phyloP scores from a whole-genome alignment of 495 filamentous ascomycete genomes.

The Neurospora pannonica region DNA sequence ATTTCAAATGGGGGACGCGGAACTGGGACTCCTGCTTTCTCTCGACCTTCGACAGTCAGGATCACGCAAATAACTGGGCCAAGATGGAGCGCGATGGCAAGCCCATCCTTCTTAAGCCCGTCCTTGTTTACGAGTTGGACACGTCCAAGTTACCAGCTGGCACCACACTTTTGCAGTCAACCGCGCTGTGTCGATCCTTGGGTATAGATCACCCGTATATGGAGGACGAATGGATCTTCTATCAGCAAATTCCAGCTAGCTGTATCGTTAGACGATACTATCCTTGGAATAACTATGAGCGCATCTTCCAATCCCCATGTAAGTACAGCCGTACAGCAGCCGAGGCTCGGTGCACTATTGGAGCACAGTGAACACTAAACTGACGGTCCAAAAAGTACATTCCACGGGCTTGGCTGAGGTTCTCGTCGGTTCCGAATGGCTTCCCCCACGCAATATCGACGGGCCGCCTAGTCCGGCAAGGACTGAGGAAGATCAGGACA shows the following conservation, averaged over 20 bases:
- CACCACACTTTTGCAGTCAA: background rate
- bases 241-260: background rate
- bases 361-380: background rate
- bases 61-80: background rate
- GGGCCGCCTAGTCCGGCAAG: background rate
- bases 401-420: background rate
- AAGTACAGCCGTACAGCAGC: background rate
- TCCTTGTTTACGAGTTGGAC: background rate
- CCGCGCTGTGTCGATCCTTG: background rate
- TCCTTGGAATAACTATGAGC: background rate
- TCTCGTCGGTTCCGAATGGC: background rate
- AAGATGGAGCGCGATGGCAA: background rate
- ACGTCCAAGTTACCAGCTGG: background rate
- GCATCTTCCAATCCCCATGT: background rate
- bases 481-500: background rate
- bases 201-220: background rate
- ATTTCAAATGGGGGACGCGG: background rate
- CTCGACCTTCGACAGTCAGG: background rate
- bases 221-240: background rate
- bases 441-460: background rate
- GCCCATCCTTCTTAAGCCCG: background rate
- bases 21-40: background rate
- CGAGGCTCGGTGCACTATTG: background rate
- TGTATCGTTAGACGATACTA: background rate
- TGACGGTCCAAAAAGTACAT: background rate